Conservation (phyloP, 2,329 filamentous ascomycete genomes). For the Aaosphaeria pasadenensis region DNA sequence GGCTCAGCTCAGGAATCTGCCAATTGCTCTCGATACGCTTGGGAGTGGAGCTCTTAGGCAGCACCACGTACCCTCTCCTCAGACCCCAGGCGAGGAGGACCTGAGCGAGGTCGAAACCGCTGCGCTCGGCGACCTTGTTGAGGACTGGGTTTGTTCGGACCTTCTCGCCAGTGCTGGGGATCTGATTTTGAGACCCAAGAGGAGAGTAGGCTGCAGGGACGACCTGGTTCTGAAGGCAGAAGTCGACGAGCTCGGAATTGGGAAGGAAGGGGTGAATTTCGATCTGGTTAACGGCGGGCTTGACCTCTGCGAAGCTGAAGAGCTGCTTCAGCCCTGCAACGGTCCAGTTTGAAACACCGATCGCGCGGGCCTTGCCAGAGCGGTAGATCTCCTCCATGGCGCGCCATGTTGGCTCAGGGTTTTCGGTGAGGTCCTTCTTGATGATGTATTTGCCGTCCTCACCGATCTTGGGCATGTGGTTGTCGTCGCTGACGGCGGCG, state of each 20-base stretch:
- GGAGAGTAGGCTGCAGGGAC: slow-evolving; percentile 65
- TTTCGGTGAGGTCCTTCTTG: slow-evolving; percentile 64
- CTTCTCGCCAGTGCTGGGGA: slow-evolving; percentile 66
- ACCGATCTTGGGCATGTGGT: slow-evolving; percentile 55
- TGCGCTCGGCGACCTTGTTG: slow-evolving; percentile 66
- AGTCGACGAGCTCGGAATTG: slow-evolving; percentile 58
- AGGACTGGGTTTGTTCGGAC: slow-evolving; percentile 66
- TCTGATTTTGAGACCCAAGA: slow-evolving; percentile 67
- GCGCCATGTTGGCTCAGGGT: slow-evolving; percentile 65
- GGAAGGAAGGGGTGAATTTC: slow-evolving; percentile 74
- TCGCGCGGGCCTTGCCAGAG: slow-evolving; percentile 61
- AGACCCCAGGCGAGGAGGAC: slow-evolving; percentile 80
- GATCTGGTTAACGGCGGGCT: slow-evolving; percentile 71
- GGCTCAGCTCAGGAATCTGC: slow-evolving; percentile 56
- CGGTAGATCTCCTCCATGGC: slow-evolving; percentile 62
- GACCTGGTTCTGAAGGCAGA: slow-evolving; percentile 59
- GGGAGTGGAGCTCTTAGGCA: slow-evolving; percentile 43
- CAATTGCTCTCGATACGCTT: slow-evolving; percentile 58
- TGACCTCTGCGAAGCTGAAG: slow-evolving; percentile 61
- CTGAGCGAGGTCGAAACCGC: slow-evolving; percentile 74
- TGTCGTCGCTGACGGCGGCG: slow-evolving; percentile 50
- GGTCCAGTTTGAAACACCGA: slow-evolving; percentile 74
- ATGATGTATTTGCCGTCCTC: slow-evolving; percentile 58
- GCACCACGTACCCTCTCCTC: slow-evolving; percentile 60
- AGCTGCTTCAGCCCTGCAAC: slow-evolving; percentile 66